Conservation (phyloP, 106 monocot species). For the Posidonia australis region DNA sequence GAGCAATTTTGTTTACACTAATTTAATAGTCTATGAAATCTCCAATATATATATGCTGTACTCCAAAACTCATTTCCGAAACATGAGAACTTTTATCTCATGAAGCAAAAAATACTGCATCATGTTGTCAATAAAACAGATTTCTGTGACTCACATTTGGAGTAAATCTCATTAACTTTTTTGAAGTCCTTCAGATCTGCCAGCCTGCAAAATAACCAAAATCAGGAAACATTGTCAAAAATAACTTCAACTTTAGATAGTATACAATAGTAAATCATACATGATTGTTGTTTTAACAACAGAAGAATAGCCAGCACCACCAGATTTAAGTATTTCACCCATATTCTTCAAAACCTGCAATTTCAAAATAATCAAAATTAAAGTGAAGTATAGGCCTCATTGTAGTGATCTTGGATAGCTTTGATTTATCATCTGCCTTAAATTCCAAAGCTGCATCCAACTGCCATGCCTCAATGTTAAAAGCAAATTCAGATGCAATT, state of each 20-base stretch:
- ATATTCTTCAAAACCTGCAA: slow-evolving; percentile 77
- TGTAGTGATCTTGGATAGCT: no score
- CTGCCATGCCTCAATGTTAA: no score
- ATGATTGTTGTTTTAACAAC: slow-evolving; percentile 98
- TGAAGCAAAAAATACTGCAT: no score
- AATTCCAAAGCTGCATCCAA: no score
- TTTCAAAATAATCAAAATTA: not conserved
- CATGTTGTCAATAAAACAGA: not conserved
- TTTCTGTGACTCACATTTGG: slow-evolving; percentile 15
- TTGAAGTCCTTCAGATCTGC: slow-evolving; percentile 31
- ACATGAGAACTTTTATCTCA: no score
- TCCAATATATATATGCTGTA: no score
- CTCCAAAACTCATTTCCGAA: no score
- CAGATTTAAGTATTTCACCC: slow-evolving; percentile 83
- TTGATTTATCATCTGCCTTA: no score
- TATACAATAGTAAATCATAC: slow-evolving; percentile 19
- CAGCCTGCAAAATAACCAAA: slow-evolving; percentile 8
- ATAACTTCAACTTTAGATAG: not conserved
- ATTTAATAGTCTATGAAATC: no score
- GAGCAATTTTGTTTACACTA: no score
- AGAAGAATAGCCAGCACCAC: slow-evolving; percentile 72
- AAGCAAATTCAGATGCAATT: no score
- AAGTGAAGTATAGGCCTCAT: not conserved
- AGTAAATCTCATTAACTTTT: slow-evolving; percentile 27
- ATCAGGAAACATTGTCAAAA: not conserved